Percentiles rank a stretch among this genome's conserved stretches.
Evolutionary conservation across 2,329 filamentous ascomycete species (phyloP).

Genomic region (Aureobasidium sp.): DNA sequence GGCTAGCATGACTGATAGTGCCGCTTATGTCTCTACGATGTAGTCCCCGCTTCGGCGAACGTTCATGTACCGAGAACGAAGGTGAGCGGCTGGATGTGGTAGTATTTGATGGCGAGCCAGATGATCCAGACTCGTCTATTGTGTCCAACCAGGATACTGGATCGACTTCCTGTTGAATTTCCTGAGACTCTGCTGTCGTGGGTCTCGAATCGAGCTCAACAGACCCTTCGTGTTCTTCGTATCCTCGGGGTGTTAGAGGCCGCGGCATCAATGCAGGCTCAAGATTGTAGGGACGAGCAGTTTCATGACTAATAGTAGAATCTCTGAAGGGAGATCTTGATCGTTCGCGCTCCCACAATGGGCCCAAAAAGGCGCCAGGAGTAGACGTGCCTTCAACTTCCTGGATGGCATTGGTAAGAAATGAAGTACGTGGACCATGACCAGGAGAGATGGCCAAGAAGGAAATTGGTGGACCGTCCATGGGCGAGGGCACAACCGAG

Average conservation of each 20-base stretch:
- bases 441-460: background rate
- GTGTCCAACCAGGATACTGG: constrained; percentile 41
- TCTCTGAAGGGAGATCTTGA: constrained; percentile 18
- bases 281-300: constrained; percentile 11
- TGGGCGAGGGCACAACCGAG: background rate
- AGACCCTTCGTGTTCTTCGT: constrained; percentile 8
- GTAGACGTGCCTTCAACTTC: constrained; percentile 30
- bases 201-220: constrained; percentile 9
- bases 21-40: constrained; percentile 63
- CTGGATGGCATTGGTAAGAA: constrained; percentile 36
- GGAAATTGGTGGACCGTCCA: background rate
- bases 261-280: constrained; percentile 54
- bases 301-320: constrained; percentile 4
- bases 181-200: background rate
- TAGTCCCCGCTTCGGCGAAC: constrained; percentile 63
- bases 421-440: constrained; percentile 29
- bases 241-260: constrained; percentile 62
- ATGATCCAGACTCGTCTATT: constrained; percentile 73
- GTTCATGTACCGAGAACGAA: constrained; percentile 72
- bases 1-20: constrained; percentile 67
- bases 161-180: constrained; percentile 8
- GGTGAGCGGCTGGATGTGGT: constrained; percentile 40
- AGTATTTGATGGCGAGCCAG: constrained; percentile 1
- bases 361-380: constrained; percentile 17
- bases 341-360: constrained; percentile 19